Evolutionary conservation across 805 yeast genomes (phyloP), one percentile per base, ranked within the genome.

Genomic region (Candida palmyrensis): DNA sequence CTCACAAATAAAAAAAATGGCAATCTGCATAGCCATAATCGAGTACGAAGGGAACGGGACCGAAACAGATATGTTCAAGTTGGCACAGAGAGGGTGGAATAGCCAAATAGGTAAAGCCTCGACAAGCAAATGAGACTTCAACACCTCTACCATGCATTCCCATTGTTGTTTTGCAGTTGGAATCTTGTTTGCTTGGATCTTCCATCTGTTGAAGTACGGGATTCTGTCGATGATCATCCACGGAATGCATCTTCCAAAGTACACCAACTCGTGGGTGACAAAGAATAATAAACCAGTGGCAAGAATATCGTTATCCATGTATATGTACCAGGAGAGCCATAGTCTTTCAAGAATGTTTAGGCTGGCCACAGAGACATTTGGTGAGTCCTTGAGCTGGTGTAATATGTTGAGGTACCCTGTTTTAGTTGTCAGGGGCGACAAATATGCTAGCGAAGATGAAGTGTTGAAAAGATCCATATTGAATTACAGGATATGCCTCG

Each of bases 91-190:
- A 41, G 96, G 95, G 60, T 90, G 97, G 78, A 90, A 90, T 32
- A 88, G 81, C 96, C 96, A 90, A 46, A 90, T 92, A 36, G 97
- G 97, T 41, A 92, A 69, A 4, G 95, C 95, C 68, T 90, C 98
- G 32, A 90, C 95, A 42, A 90, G 61, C 59, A 88, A 79, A 65
- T 90, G 98, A 3, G 94, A 82, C 30, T 78, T 73, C 36, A 92
- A 63, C 20, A 90, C 97, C 18, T 83, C 67, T 59, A 85, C 83
- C 47, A 86, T 68, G 62, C 98, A 90, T 59, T 85, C 88, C 89
- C 94, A 78, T 59, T 90, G 97, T 64, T 90, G 96, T 55, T 73
- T 71, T 39, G 74, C 72, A 29, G 84, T 68, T 25, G 96, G 96
- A 35, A 81, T 61, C 56, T 86, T 86, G 25, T 82, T 75, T 30